phyloP scores from a whole-genome alignment of 176 grass and related monocot genomes.

The Luzula sylvatica region DNA sequence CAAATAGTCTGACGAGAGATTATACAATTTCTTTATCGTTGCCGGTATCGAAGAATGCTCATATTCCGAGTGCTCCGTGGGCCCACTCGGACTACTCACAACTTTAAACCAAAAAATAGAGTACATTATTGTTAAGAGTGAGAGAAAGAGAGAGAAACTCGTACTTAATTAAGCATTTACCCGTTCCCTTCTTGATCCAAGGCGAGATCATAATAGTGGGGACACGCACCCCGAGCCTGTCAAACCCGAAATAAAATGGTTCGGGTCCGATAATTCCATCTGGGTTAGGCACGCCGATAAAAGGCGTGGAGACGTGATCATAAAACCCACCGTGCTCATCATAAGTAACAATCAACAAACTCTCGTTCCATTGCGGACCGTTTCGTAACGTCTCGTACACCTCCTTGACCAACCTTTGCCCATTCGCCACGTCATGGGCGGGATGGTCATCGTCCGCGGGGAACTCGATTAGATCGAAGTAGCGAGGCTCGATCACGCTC shows the following conservation, averaged over 20 bases:
- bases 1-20: conserved; percentile 63
- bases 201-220: conserved; percentile 77
- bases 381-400: conserved; percentile 69
- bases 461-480: conserved; percentile 47
- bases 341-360: conserved; percentile 63
- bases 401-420: conserved; percentile 76
- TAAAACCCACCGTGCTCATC: conserved; percentile 94
- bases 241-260: conserved; percentile 74
- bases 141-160: too few relatives aligned
- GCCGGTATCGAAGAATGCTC: conserved; percentile 94
- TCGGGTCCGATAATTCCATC: conserved; percentile 52
- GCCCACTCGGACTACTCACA: conserved; percentile 35
- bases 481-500: conserved; percentile 80
- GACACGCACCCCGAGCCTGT: conserved; percentile 71
- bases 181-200: conserved; percentile 79
- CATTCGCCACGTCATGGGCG: conserved; percentile 79
- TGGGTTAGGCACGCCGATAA: conserved; percentile 64
- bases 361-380: conserved; percentile 78
- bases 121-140: too few relatives aligned
- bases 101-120: conserved; percentile 24
- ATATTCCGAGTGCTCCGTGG: conserved; percentile 49
- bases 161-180: background rate
- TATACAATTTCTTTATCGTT: conserved; percentile 80
- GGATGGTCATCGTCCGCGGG: conserved; percentile 89
- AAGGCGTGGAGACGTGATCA: conserved; percentile 75